phyloP scores from a whole-genome alignment of 2,329 filamentous ascomycete species.

The Trichoderma gracile region DNA sequence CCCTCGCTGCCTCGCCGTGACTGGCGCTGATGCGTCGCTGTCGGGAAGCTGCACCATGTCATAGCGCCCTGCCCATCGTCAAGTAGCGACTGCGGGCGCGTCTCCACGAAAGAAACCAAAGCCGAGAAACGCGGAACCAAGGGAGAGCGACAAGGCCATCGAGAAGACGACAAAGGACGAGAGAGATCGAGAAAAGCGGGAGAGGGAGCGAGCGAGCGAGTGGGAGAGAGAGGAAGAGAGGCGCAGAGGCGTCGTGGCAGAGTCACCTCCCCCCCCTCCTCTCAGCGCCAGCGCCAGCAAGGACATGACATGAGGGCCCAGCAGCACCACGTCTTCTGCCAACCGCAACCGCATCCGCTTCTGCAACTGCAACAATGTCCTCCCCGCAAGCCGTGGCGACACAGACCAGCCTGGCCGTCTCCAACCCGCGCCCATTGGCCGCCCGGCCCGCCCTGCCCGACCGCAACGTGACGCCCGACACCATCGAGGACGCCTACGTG shows the following conservation, averaged over 20 bases:
- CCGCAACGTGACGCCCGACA: conserved; percentile 65
- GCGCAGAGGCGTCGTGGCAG: neutral
- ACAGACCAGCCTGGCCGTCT: conserved; percentile 22
- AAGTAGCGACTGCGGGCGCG: conserved; percentile 13
- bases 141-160: neutral
- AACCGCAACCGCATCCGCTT: too few relatives aligned
- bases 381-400: conserved; percentile 28
- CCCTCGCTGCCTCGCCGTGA: neutral
- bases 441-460: conserved; percentile 56
- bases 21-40: conserved; percentile 15
- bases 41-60: conserved; percentile 8
- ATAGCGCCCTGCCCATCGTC: conserved; percentile 11
- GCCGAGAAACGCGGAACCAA: neutral
- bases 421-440: conserved; percentile 25
- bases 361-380: conserved; percentile 18
- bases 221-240: neutral
- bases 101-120: neutral
- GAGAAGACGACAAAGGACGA: neutral
- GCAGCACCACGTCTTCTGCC: neutral
- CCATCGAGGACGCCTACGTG: conserved; percentile 80
- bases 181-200: neutral
- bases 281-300: neutral
- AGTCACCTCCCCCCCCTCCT: too few relatives aligned
- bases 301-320: conserved; percentile 32
- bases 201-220: neutral